Conservation (phyloP, 2,329 filamentous ascomycete species). For the Dactylonectria macrodidyma region DNA sequence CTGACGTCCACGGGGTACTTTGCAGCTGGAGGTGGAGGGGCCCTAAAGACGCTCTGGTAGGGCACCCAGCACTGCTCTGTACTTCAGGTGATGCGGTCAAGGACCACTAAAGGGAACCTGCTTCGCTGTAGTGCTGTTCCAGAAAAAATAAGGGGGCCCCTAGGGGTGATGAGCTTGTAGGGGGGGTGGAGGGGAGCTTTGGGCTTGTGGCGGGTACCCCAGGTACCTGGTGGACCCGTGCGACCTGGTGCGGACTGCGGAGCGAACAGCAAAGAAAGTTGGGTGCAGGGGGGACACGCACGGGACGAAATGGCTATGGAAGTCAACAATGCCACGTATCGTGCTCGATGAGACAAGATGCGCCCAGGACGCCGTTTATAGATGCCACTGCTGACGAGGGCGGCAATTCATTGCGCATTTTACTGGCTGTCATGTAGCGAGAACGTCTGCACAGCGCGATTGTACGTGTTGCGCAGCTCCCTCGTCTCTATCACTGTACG, state of each 20-base stretch:
- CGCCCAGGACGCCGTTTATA: background rate
- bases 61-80: background rate
- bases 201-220: constrained; percentile 16
- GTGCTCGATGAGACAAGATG: constrained; percentile 8
- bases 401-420: background rate
- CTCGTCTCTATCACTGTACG: background rate
- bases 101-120: constrained; percentile 33
- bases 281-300: constrained; percentile 17
- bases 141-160: constrained; percentile 45
- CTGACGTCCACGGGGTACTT: constrained; percentile 20
- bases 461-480: background rate
- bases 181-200: constrained; percentile 1
- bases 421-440: background rate
- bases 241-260: constrained; percentile 18
- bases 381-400: background rate
- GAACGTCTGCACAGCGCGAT: background rate
- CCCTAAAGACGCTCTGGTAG: background rate
- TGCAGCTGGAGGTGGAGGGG: background rate
- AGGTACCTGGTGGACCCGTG: constrained; percentile 23
- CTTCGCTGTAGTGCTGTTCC: constrained; percentile 42
- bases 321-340: constrained; percentile 28
- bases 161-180: constrained; percentile 9
- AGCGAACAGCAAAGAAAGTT: constrained; percentile 15
- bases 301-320: constrained; percentile 22
- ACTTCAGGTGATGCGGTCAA: constrained; percentile 35